These are phyloP conservation scores for Microsporum canis DNA, from an alignment of 2,329 filamentous ascomycete species.

Conservation along the genomic window DNA sequence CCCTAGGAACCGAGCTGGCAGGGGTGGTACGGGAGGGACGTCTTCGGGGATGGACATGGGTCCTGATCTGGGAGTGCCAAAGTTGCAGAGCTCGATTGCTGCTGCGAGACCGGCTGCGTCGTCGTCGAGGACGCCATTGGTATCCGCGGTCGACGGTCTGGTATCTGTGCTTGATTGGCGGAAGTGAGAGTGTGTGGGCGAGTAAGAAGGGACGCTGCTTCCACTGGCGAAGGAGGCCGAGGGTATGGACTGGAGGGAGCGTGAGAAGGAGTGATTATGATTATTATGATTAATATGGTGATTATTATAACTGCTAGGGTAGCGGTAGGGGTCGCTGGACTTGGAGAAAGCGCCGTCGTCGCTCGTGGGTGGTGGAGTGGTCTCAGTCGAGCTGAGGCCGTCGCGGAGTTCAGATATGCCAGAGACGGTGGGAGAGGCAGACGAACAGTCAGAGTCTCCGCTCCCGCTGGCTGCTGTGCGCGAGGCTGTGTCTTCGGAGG, in stretches of 20 bases:
- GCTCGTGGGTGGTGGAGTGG: slow-evolving; percentile 72
- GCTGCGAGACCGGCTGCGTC: slow-evolving; percentile 82
- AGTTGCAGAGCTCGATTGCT: slow-evolving; percentile 80
- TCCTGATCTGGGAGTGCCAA: slow-evolving; percentile 63
- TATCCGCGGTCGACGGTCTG: slow-evolving; percentile 68
- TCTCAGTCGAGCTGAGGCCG: slow-evolving; percentile 74
- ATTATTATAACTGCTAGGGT: slow-evolving; percentile 34
- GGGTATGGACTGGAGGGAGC: slow-evolving; percentile 62
- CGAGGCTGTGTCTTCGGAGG: slow-evolving; percentile 54
- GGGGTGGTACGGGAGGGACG: slow-evolving; percentile 74
- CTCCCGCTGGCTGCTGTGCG: slow-evolving; percentile 49
- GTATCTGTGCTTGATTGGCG: slow-evolving; percentile 65
- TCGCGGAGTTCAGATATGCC: slow-evolving; percentile 63
- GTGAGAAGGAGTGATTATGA: slow-evolving; percentile 48
- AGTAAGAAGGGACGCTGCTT: slow-evolving; percentile 41
- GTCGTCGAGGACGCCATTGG: slow-evolving; percentile 55
- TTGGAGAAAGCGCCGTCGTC: slow-evolving; percentile 49
- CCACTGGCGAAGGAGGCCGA: slow-evolving; percentile 47
- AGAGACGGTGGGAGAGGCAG: slow-evolving; percentile 68
- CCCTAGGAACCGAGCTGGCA: slow-evolving; percentile 67
- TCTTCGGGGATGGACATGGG: slow-evolving; percentile 55
- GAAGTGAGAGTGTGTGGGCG: slow-evolving; percentile 44
- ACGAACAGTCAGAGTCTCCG: slow-evolving; percentile 68
- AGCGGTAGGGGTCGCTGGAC: slow-evolving; percentile 29
- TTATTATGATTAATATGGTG: background rate